phyloP scores from a whole-genome alignment of 306 rosid genomes.

The Delonix regia region DNA sequence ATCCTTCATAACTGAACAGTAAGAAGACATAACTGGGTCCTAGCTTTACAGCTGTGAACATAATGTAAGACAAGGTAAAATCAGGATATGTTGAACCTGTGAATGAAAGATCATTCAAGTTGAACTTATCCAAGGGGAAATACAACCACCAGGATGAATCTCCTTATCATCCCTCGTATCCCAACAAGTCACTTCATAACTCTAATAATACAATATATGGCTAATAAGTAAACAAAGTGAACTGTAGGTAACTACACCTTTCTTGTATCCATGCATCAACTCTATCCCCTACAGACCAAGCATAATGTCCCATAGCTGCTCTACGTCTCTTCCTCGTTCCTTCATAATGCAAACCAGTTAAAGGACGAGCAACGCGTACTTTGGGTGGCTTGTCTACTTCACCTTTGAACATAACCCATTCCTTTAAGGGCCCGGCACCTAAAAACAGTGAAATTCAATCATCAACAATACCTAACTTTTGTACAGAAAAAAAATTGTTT shows the following conservation, averaged over 20 bases:
- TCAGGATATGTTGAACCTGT: slow-evolving; percentile 14
- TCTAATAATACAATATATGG: not conserved
- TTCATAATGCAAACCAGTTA: slow-evolving; percentile 59
- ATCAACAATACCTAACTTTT: not conserved
- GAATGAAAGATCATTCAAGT: slow-evolving; percentile 7
- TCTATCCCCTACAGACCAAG: slow-evolving; percentile 95
- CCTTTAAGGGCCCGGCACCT: slow-evolving; percentile 74
- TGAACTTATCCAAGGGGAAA: not conserved
- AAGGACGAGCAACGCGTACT: slow-evolving; percentile 78
- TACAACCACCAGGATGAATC: slow-evolving; percentile 20
- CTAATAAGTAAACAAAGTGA: not conserved
- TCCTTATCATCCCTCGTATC: slow-evolving; percentile 2
- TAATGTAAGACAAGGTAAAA: slow-evolving; percentile 14
- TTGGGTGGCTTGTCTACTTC: slow-evolving; percentile 72
- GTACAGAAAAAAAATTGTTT: not conserved
- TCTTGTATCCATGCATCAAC: slow-evolving; percentile 90
- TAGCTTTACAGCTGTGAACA: slow-evolving; percentile 21
- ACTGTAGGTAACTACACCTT: slow-evolving; percentile 55
- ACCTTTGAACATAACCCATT: slow-evolving; percentile 75
- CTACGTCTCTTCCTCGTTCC: slow-evolving; percentile 97
- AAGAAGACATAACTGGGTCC: slow-evolving; percentile 16
- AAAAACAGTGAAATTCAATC: slow-evolving; percentile 14
- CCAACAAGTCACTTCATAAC: not conserved
- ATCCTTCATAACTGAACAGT: not conserved
- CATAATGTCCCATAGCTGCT: slow-evolving; percentile 76